A percentile compares a stretch with the other conserved stretches of the same genome.
Evolutionary conservation across 2,329 filamentous ascomycete species (phyloP).

Genomic region (Fonsecaea nubica): DNA sequence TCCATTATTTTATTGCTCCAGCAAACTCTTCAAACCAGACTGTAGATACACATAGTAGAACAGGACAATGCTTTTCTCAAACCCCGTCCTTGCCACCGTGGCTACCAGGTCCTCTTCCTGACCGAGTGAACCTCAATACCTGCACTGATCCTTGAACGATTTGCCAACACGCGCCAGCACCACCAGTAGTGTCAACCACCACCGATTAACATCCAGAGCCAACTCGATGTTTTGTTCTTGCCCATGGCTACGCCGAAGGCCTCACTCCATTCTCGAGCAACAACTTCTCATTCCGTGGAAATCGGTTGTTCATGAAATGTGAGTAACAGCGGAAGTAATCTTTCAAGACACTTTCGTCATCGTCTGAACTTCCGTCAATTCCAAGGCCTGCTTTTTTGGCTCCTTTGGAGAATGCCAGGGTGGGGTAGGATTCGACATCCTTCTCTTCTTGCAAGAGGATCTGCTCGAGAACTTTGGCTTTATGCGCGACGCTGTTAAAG

Average conservation of each 20-base stretch:
- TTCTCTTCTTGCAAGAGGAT: conserved; percentile 29
- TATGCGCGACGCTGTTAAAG: conserved; percentile 27
- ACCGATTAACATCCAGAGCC: neutral
- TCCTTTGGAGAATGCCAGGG: conserved; percentile 24
- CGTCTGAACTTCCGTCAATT: conserved; percentile 4
- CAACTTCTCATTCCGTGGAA: conserved; percentile 24
- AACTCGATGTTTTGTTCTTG: neutral
- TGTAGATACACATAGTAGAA: too few relatives aligned
- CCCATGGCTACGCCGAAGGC: conserved; percentile 11
- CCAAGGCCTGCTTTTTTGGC: conserved; percentile 10
- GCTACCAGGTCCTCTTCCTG: too few relatives aligned
- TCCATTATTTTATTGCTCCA: too few relatives aligned
- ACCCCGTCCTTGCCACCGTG: too few relatives aligned
- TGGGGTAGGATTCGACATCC: conserved; percentile 25
- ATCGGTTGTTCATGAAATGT: conserved; percentile 29
- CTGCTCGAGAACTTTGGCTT: conserved; percentile 25
- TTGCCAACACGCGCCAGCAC: neutral
- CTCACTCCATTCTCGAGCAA: conserved; percentile 26
- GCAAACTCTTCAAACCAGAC: too few relatives aligned
- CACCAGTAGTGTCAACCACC: neutral
- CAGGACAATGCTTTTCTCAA: too few relatives aligned
- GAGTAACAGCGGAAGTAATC: conserved; percentile 28
- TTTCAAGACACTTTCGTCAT: conserved; percentile 18
- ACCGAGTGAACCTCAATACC: neutral
- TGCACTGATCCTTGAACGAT: neutral